phyloP scores from a whole-genome alignment of 768 basidiomycete species.

The Lentinula sp. region DNA sequence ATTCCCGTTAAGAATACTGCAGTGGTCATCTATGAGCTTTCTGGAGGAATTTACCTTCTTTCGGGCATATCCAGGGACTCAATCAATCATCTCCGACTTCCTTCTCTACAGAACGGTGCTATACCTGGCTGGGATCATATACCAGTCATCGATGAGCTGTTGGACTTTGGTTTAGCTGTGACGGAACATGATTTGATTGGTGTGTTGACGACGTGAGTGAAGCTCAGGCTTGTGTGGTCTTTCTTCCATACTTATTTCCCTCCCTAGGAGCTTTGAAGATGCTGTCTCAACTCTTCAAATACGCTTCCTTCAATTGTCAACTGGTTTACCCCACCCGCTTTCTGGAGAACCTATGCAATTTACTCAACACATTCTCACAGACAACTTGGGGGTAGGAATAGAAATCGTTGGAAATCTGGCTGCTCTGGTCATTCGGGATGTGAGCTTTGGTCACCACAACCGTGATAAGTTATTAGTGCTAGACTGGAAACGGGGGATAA shows the following conservation, averaged over 20 bases:
- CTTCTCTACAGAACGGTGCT: not conserved
- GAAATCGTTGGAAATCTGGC: conserved; percentile 5
- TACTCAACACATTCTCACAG: not conserved
- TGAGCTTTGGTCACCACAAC: not conserved
- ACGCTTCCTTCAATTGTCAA: conserved; percentile 1
- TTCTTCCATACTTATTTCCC: not conserved
- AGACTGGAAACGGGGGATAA: conserved; percentile 2
- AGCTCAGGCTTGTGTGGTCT: not conserved
- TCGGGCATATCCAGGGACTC: conserved; percentile 1
- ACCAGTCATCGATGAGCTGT: not conserved
- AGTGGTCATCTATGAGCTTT: conserved; percentile 5
- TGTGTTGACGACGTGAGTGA: conserved; percentile 3
- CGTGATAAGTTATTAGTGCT: conserved; percentile 1
- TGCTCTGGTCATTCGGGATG: conserved; percentile 1
- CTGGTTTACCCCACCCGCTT: conserved; percentile 4
- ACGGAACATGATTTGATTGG: conserved; percentile 5
- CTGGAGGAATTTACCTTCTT: conserved; percentile 5
- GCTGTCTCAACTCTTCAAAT: not conserved
- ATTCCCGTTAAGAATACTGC: not conserved
- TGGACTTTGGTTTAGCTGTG: conserved; percentile 4
- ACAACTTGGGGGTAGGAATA: conserved; percentile 3
- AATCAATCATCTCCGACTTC: not conserved
- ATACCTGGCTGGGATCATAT: conserved; percentile 1
- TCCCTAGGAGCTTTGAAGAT: not conserved
- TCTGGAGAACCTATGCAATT: conserved; percentile 1